A percentile compares a stretch with the other conserved stretches of the same genome.
Conservation (phyloP, 2,329 filamentous ascomycete genomes). For the Stagonosporopsis tanaceti region DNA sequence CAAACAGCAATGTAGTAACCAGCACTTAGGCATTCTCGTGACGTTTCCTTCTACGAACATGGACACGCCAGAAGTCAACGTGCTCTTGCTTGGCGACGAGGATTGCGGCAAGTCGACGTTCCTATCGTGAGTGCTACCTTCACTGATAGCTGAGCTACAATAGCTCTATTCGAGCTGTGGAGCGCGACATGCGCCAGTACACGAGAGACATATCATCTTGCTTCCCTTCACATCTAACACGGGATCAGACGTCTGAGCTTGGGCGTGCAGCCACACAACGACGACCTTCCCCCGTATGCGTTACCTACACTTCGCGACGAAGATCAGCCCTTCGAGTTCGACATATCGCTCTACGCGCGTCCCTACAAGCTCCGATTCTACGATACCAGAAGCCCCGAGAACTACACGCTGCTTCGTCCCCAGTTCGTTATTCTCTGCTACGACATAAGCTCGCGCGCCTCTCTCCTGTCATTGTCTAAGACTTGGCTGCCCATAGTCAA, state of each 20-base stretch:
- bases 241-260: conserved; percentile 40
- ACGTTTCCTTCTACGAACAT: conserved; percentile 20
- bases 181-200: background rate
- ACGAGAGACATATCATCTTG: too few species aligned
- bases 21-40: conserved; percentile 5
- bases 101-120: conserved; percentile 70
- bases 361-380: conserved; percentile 64
- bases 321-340: conserved; percentile 67
- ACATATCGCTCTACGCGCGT: conserved; percentile 64
- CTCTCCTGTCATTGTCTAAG: conserved; percentile 57
- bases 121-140: conserved; percentile 60
- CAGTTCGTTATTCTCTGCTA: conserved; percentile 66
- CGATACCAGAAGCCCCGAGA: conserved; percentile 65
- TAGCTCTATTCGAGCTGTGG: background rate
- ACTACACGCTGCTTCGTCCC: conserved; percentile 63
- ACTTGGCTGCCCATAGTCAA: conserved; percentile 57
- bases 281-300: conserved; percentile 43
- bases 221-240: background rate
- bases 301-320: conserved; percentile 60
- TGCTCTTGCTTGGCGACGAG: conserved; percentile 66
- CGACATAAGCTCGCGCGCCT: conserved; percentile 62
- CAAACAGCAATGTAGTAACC: conserved; percentile 24
- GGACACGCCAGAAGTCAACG: conserved; percentile 52
- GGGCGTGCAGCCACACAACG: conserved; percentile 37
- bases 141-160: too few species aligned